These are phyloP conservation scores for Alliaria petiolata DNA, from an alignment of 345 rosid genomes.

Conservation along the genomic window DNA sequence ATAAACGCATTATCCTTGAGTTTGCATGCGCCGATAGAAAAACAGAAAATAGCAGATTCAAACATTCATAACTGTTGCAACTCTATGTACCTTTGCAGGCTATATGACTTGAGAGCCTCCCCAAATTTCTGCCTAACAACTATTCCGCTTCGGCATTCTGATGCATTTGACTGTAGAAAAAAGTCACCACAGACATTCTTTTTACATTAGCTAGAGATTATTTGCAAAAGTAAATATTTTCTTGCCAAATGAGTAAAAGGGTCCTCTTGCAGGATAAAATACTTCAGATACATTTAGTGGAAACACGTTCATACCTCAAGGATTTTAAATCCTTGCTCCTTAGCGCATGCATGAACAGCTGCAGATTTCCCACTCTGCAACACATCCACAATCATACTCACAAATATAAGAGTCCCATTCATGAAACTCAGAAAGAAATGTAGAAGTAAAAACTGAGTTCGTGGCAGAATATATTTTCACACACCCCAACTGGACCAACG, in stretches of 20 bases:
- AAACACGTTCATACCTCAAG: constrained; percentile 64
- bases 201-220: neutral
- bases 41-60: constrained; percentile 10
- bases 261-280: neutral
- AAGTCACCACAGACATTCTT: neutral
- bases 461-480: constrained; percentile 19
- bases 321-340: constrained; percentile 83
- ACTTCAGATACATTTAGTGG: neutral
- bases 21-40: neutral
- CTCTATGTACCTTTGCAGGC: constrained; percentile 56
- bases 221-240: neutral
- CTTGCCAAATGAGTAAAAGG: neutral
- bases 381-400: constrained; percentile 13
- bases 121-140: constrained; percentile 79
- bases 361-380: constrained; percentile 97
- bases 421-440: neutral
- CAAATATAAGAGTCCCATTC: constrained; percentile 7
- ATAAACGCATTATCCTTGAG: constrained; percentile 1
- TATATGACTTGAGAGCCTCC: constrained; percentile 70
- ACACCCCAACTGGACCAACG: constrained; percentile 75
- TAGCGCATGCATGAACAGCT: constrained; percentile 87
- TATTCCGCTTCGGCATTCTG: constrained; percentile 83
- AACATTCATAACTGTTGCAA: constrained; percentile 16
- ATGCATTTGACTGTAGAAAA: constrained; percentile 63
- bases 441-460: neutral